Base-by-base conservation (phyloP, 176 grass and related monocot species). In the Chloris gayana region DNA sequence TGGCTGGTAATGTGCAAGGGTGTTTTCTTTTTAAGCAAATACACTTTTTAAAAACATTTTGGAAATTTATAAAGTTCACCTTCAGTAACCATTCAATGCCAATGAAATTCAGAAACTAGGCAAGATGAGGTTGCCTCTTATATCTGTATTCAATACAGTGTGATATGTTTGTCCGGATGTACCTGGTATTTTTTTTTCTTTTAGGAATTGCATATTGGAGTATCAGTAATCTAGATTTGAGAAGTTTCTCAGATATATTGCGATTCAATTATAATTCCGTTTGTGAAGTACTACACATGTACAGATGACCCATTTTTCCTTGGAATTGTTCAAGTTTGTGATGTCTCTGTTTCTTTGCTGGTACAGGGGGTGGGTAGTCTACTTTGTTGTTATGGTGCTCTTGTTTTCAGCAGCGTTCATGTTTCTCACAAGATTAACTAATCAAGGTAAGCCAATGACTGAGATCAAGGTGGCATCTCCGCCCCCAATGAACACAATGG, bases 401-500 rank as follows among this genome's bases (percentile, higher is more conserved):
- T 41, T 98, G 35, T 95, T 98, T 87, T 84, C 88, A 49, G 95
- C 92, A 59, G 39, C 70, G 9, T 94, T 98, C 77, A 98, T 98
- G 89, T 77, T 94, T 71, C 81, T 98, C 50, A 98, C 95, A 47
- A 86, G 88, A 90, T 85, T 94, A 78, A 84, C 84, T 76, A 95
- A 82, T 81, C 85, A 90, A 83, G 95, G 90, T 80, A 88, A 81
- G 62, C 84, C 84, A 69, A 87, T 98, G 74, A 64, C 72, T 73
- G 88, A 87, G 74, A 25, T 98, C 66, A 98, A 95, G 80, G 95
- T 98, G 66, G 79, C 75, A 75, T 89, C 88, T 69, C 95, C 95
- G 85, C 88, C 90, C 65, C 68, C 90, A 73, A 86, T 95, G 92
- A 98, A 89, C 84, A 95, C 90, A 33, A 86, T 98, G 95, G 95